phyloP scores from a whole-genome alignment of 192 early-diverging fungal species.

The Radiomyces spectabilis region DNA sequence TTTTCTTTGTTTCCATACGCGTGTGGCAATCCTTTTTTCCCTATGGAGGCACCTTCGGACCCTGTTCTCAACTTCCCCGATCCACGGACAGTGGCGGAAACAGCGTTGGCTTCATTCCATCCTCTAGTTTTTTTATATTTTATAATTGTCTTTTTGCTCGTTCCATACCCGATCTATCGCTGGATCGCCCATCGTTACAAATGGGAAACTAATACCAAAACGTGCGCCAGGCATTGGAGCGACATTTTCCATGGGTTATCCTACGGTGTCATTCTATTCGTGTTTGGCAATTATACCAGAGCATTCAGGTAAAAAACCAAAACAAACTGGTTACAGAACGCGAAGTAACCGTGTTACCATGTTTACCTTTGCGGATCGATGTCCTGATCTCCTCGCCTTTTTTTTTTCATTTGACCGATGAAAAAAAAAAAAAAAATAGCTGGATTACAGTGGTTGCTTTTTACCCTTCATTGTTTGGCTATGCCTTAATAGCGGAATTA shows the following conservation, averaged over 20 bases:
- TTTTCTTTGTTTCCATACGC: not conserved
- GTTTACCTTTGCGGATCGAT: too few relatives aligned
- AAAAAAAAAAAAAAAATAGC: too few relatives aligned
- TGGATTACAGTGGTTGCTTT: constrained; percentile 33
- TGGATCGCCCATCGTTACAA: constrained; percentile 50
- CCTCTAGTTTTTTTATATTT: constrained; percentile 43
- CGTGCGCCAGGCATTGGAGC: constrained; percentile 55
- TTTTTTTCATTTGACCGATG: too few relatives aligned
- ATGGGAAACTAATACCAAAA: constrained; percentile 62
- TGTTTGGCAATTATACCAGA: constrained; percentile 64
- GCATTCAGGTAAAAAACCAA: constrained; percentile 45
- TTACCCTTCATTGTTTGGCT: constrained; percentile 42
- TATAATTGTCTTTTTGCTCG: constrained; percentile 41
- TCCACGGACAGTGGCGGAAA: constrained; percentile 7
- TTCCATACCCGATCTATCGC: constrained; percentile 49
- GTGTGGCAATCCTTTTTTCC: constrained; percentile 2
- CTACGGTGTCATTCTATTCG: constrained; percentile 62
- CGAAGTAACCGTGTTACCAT: too few relatives aligned
- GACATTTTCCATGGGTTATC: constrained; percentile 49
- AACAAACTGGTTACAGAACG: too few relatives aligned
- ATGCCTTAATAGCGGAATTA: constrained; percentile 52
- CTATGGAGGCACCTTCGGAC: not conserved
- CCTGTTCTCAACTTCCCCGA: constrained; percentile 1
- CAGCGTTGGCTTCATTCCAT: constrained; percentile 37
- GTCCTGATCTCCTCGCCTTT: too few relatives aligned